These are phyloP conservation scores for Deinandra increscens DNA, from an alignment of 129 eudicot species.

Conservation along the genomic window DNA sequence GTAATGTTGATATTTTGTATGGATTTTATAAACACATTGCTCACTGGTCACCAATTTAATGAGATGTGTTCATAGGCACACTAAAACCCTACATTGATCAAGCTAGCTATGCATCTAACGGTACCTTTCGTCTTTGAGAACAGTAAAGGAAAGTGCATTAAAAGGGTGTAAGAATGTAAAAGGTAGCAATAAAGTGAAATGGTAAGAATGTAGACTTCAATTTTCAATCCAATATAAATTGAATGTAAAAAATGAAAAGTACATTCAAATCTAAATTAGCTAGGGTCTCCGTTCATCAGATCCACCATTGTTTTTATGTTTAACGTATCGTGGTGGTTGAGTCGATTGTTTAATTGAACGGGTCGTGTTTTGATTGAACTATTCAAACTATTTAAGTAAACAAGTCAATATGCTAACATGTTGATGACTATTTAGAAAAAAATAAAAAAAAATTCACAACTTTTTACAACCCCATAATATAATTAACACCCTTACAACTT, in stretches of 20 bases:
- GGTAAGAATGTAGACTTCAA: background rate
- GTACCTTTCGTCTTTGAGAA: conserved; percentile 2
- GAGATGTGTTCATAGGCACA: conserved; percentile 1
- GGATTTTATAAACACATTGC: background rate
- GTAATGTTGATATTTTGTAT: background rate
- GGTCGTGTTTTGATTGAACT: no score
- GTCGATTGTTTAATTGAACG: no score
- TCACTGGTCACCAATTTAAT: background rate
- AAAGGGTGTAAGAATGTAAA: background rate
- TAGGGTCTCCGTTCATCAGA: background rate
- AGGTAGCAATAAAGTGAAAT: background rate
- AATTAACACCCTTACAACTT: no score
- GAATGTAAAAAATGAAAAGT: no score
- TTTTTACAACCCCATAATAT: no score
- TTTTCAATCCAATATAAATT: background rate
- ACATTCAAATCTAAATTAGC: no score
- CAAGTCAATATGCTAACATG: no score
- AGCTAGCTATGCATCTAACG: conserved; percentile 8
- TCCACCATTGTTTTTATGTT: background rate
- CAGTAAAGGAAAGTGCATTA: background rate
- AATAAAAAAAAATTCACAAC: no score
- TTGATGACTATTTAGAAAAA: no score
- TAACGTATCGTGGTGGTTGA: background rate
- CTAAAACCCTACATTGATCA: background rate
- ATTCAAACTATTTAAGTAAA: no score